These are phyloP conservation scores for Geotrichum ghanense DNA, from an alignment of 805 yeast genomes.

Conservation along the genomic window DNA sequence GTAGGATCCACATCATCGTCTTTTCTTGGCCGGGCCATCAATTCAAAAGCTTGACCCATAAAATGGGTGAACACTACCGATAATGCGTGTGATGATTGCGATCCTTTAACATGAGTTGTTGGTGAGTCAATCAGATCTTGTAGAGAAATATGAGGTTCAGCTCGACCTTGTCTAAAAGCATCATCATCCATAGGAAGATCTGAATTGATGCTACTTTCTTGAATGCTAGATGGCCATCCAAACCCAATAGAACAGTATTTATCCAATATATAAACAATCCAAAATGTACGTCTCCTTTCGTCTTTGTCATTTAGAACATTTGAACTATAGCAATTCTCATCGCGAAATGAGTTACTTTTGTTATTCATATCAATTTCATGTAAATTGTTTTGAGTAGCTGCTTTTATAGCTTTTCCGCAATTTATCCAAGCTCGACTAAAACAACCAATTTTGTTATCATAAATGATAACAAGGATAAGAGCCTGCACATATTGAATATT, in stretches of 20 bases:
- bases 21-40: neutral
- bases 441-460: slow-evolving; percentile 17
- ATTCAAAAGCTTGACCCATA: neutral
- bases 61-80: slow-evolving; percentile 3
- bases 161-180: slow-evolving; percentile 9
- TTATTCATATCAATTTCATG: slow-evolving; percentile 14
- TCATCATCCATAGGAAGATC: slow-evolving; percentile 20
- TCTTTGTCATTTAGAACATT: slow-evolving; percentile 14
- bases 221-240: slow-evolving; percentile 18
- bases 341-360: slow-evolving; percentile 2
- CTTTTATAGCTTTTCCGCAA: slow-evolving; percentile 20
- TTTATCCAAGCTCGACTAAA: slow-evolving; percentile 24
- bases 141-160: slow-evolving; percentile 6
- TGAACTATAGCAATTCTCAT: neutral
- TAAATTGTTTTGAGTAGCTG: slow-evolving; percentile 17
- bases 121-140: slow-evolving; percentile 10
- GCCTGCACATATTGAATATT: slow-evolving; percentile 19
- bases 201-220: slow-evolving; percentile 13
- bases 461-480: slow-evolving; percentile 14
- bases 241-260: slow-evolving; percentile 19
- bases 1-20: neutral
- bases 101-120: slow-evolving; percentile 6
- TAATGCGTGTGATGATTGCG: slow-evolving; percentile 8
- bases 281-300: slow-evolving; percentile 23
- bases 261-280: slow-evolving; percentile 18